Evolutionary conservation across 1,284 basidiomycete genomes (phyloP), one percentile per base, ranked within the genome.

Genomic region (Sanghuangporus weigelae): DNA sequence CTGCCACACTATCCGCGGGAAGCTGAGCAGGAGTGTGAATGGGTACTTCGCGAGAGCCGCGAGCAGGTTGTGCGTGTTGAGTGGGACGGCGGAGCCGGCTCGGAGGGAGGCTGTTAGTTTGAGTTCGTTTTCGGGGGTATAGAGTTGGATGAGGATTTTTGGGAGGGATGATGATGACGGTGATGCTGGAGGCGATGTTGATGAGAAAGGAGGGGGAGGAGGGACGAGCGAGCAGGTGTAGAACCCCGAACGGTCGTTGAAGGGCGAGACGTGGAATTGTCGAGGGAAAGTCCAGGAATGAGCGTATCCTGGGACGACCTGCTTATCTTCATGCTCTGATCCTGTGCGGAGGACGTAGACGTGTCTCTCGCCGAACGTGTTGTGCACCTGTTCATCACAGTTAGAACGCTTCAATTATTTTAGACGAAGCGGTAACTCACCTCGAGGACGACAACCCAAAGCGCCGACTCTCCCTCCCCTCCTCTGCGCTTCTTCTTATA

Each of bases 211-310:
- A 23, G 11, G 67, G 40, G 38, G 66, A 14, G 81, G 85, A 40
- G 69, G 72, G 67, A 73, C 80, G 44, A 86, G 68, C 39, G 83
- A 78, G 46, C 86, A 76, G 3, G 72, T 80, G 72, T 92, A 92
- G 73, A 77, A 87, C 0, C 90, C 90, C 19, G 80, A 78, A 3
- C 89, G 80, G 68, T 91, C 86, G 72, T 92, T 92, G 79, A 92
- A 92, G 0, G 90, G 89, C 0, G 89, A 92, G 35, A 92, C 90
- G 69, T 92, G 90, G 72, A 93, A 92, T 63, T 84, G 79, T 23
- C 90, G 84, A 26, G 78, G 79, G 61, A 92, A 85, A 0, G 84
- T 87, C 88, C 90, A 92, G 66, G 86, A 81, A 68, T 89, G 81
- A 58, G 85, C 79, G 68, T 82, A 89, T 2, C 84, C 84, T 62